These are phyloP conservation scores for Populus trichocarpa DNA, from an alignment of 441 rosid genomes.

Conservation along the genomic window DNA sequence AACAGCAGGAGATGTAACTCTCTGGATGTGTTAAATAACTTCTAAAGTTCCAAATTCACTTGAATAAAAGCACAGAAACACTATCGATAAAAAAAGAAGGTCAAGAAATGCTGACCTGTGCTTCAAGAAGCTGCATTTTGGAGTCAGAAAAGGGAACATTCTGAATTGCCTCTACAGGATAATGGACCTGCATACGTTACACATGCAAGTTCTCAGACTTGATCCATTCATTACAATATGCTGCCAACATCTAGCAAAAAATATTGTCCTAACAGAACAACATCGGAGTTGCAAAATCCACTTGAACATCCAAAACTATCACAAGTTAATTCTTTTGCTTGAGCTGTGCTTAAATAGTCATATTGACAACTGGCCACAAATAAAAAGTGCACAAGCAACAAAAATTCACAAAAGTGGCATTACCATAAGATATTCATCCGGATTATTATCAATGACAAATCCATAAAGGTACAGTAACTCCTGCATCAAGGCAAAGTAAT, in stretches of 20 bases:
- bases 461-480: constrained; percentile 89
- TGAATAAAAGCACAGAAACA: not conserved
- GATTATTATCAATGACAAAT: constrained; percentile 72
- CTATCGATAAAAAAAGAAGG: not conserved
- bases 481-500: constrained; percentile 36
- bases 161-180: constrained; percentile 80
- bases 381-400: constrained; percentile 6
- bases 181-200: constrained; percentile 58
- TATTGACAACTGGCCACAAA: not conserved
- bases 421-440: constrained; percentile 96
- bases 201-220: constrained; percentile 7
- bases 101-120: constrained; percentile 54
- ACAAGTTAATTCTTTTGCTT: not conserved
- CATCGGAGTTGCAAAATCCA: not conserved
- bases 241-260: not conserved
- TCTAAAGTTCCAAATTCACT: not conserved
- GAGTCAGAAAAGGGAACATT: constrained; percentile 61
- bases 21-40: not conserved
- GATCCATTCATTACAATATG: not conserved
- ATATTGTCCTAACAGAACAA: not conserved
- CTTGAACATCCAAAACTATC: not conserved
- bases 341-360: not conserved
- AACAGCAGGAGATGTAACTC: not conserved
- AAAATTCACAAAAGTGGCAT: constrained; percentile 9
- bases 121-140: constrained; percentile 78